These are phyloP conservation scores for Lactarius sanguifluus DNA, from an alignment of 768 basidiomycete species.

Conservation along the genomic window DNA sequence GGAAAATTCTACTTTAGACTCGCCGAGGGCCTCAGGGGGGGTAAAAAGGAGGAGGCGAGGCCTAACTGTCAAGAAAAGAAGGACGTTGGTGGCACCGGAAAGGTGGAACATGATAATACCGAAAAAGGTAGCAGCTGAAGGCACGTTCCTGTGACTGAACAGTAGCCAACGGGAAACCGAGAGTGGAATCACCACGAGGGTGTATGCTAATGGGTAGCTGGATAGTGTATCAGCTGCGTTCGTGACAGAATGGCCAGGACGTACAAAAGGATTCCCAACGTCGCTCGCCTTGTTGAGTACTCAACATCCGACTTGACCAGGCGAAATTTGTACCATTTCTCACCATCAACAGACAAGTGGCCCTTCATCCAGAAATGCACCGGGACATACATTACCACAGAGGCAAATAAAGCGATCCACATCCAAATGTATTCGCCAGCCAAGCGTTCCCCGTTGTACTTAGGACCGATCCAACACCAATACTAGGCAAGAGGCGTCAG, in stretches of 20 bases:
- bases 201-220: constrained; percentile 44
- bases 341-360: constrained; percentile 36
- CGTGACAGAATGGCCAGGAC: not conserved
- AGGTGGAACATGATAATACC: constrained; percentile 38
- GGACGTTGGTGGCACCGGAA: constrained; percentile 43
- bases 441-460: constrained; percentile 37
- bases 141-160: constrained; percentile 32
- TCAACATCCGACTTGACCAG: constrained; percentile 17
- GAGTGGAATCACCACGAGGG: constrained; percentile 41
- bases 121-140: constrained; percentile 38
- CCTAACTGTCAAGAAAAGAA: constrained; percentile 41
- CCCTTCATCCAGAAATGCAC: constrained; percentile 41
- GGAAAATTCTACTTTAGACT: not conserved
- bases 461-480: constrained; percentile 47
- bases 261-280: constrained; percentile 35
- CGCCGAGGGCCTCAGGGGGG: not conserved
- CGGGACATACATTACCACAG: constrained; percentile 38
- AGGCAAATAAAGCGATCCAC: constrained; percentile 42
- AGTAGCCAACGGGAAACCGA: constrained; percentile 43
- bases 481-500: constrained; percentile 27
- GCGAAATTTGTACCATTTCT: constrained; percentile 40
- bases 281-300: constrained; percentile 10
- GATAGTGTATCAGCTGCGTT: not conserved
- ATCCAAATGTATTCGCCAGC: constrained; percentile 48
- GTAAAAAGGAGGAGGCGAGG: constrained; percentile 39